A percentile compares a stretch with the other conserved stretches of the same genome.
These are phyloP conservation scores for Fusarium sp. DNA, from an alignment of 2,329 filamentous ascomycete species.

Conservation along the genomic window DNA sequence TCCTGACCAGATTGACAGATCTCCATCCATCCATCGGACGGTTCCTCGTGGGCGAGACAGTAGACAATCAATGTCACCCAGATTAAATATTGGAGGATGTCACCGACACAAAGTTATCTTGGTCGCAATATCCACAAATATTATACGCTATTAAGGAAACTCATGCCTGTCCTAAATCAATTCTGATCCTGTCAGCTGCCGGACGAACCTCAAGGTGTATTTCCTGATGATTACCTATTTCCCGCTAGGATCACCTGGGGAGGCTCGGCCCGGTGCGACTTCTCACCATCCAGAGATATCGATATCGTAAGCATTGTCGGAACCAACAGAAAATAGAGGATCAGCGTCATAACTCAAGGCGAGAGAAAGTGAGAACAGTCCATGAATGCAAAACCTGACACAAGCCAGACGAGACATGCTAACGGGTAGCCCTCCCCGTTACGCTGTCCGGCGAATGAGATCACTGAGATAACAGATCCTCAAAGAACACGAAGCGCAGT, in stretches of 20 bases:
- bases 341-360: slow-evolving; percentile 4
- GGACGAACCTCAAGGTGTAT: neutral
- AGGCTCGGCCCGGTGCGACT: slow-evolving; percentile 25
- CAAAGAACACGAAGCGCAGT: slow-evolving; percentile 14
- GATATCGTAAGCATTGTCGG: neutral
- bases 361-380: neutral
- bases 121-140: neutral
- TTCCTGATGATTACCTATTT: slow-evolving; percentile 6
- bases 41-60: neutral
- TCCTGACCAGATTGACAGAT: slow-evolving; percentile 23
- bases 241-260: slow-evolving; percentile 8
- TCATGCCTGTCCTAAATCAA: neutral
- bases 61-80: neutral
- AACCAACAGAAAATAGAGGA: neutral
- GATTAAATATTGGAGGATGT: neutral
- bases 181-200: neutral
- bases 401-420: slow-evolving; percentile 18
- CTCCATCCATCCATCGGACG: neutral
- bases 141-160: neutral
- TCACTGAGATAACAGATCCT: slow-evolving; percentile 7
- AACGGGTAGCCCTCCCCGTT: neutral
- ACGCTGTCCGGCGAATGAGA: slow-evolving; percentile 13
- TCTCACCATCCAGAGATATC: neutral
- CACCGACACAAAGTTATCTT: neutral
- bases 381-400: slow-evolving; percentile 21